Percentiles rank a stretch among this genome's conserved stretches.
These are phyloP conservation scores for Leccinum imitatum DNA, from an alignment of 768 basidiomycete species.

Conservation along the genomic window DNA sequence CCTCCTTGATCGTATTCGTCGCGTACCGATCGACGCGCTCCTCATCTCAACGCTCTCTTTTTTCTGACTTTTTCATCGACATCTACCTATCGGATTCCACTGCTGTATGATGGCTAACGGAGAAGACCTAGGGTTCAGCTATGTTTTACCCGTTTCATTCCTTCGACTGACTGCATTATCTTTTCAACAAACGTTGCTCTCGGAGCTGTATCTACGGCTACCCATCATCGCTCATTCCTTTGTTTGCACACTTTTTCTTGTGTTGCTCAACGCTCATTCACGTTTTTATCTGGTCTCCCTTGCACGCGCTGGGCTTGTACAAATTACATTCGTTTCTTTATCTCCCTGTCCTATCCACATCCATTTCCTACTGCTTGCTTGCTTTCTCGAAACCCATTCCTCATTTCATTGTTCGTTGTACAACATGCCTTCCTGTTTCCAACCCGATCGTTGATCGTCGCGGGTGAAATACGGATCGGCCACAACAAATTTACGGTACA, in stretches of 20 bases:
- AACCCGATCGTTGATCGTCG: constrained; percentile 16
- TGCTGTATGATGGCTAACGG: constrained; percentile 1
- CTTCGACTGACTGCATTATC: background rate
- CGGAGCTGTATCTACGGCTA: background rate
- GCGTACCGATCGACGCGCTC: background rate
- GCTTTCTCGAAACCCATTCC: background rate
- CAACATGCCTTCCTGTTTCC: background rate
- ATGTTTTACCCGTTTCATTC: background rate
- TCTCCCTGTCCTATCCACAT: background rate
- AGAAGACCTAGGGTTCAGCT: background rate
- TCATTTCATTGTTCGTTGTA: constrained; percentile 20
- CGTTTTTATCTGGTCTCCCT: background rate
- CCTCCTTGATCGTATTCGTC: constrained; percentile 6
- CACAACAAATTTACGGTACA: constrained; percentile 23
- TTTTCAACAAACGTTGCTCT: background rate
- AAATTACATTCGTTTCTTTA: background rate
- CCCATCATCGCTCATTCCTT: constrained; percentile 5
- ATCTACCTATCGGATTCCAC: background rate
- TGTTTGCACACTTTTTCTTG: background rate
- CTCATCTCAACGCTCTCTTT: constrained; percentile 2
- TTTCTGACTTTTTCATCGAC: constrained; percentile 1
- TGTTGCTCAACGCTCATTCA: constrained; percentile 7
- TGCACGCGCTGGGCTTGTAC: constrained; percentile 8
- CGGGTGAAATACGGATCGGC: constrained; percentile 1
- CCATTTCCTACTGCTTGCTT: background rate